These are phyloP conservation scores for Salix brachista DNA, from an alignment of 345 rosid genomes.

Conservation along the genomic window DNA sequence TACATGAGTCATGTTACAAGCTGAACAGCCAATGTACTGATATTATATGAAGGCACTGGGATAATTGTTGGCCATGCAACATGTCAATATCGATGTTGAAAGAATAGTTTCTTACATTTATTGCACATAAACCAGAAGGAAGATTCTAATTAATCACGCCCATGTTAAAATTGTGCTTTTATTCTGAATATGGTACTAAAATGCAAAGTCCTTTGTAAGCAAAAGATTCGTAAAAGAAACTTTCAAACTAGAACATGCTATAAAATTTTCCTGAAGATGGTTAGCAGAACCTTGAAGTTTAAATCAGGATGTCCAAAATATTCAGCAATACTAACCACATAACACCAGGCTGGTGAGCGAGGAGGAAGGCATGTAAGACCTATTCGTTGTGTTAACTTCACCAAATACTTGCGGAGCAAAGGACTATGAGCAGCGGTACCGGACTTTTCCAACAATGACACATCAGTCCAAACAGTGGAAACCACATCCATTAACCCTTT, in stretches of 20 bases:
- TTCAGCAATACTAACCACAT: slow-evolving; percentile 58
- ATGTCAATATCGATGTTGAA: background rate
- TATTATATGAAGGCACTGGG: background rate
- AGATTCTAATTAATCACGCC: background rate
- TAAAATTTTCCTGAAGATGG: background rate
- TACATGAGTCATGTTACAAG: background rate
- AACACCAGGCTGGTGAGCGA: slow-evolving; percentile 74
- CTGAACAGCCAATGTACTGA: background rate
- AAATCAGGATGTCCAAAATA: background rate
- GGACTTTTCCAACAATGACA: slow-evolving; percentile 55
- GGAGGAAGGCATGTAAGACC: slow-evolving; percentile 86
- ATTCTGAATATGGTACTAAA: background rate
- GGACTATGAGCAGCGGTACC: slow-evolving; percentile 62
- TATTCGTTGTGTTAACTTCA: slow-evolving; percentile 82
- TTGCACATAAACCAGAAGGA: background rate
- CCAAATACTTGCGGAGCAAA: slow-evolving; percentile 75
- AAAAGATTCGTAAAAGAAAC: background rate
- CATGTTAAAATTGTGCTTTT: background rate
- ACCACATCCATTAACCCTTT: slow-evolving; percentile 57
- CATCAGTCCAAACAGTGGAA: slow-evolving; percentile 58
- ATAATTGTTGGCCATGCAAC: background rate
- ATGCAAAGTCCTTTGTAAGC: background rate
- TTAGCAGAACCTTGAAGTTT: background rate
- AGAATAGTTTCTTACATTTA: background rate
- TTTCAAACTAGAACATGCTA: background rate